Percentiles rank a stretch among this genome's conserved stretches.
Evolutionary conservation across 495 filamentous ascomycete genomes (phyloP).

Genomic region (Xylaria castorea): DNA sequence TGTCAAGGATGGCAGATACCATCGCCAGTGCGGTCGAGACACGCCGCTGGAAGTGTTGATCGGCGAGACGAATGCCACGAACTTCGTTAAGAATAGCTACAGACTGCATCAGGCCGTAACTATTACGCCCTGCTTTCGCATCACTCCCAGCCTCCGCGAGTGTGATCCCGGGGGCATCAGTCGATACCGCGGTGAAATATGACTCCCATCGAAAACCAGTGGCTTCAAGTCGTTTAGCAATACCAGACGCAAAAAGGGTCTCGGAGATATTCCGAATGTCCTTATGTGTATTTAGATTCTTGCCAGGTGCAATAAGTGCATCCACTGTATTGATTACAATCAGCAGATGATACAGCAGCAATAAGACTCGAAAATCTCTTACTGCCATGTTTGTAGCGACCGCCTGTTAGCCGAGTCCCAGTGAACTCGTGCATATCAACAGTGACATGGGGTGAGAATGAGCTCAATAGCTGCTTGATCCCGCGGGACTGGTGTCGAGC

Average conservation of each 20-base stretch:
- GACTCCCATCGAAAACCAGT: constrained; percentile 43
- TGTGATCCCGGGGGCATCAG: constrained; percentile 25
- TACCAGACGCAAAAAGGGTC: constrained; percentile 36
- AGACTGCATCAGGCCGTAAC: constrained; percentile 39
- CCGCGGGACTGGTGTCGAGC: constrained; percentile 40
- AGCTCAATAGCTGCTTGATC: constrained; percentile 40
- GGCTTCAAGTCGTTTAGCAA: constrained; percentile 30
- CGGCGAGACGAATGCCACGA: constrained; percentile 41
- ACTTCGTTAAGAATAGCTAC: constrained; percentile 43
- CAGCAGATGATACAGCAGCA: constrained; percentile 1
- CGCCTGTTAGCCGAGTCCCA: constrained; percentile 30
- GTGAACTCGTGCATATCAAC: constrained; percentile 47
- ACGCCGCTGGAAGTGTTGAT: constrained; percentile 43
- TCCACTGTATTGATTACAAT: constrained; percentile 30
- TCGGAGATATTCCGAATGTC: constrained; percentile 45
- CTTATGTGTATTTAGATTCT: constrained; percentile 44
- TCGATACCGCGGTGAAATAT: constrained; percentile 39
- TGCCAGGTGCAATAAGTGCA: constrained; percentile 42
- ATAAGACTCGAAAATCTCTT: not conserved
- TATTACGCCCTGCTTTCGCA: constrained; percentile 42
- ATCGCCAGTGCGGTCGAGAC: constrained; percentile 42
- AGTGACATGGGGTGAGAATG: constrained; percentile 41
- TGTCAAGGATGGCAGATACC: constrained; percentile 41
- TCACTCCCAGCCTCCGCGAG: constrained; percentile 44
- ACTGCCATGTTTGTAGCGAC: constrained; percentile 39